These are phyloP conservation scores for Erodium chrysanthum DNA, from an alignment of 441 rosid species.

Conservation along the genomic window DNA sequence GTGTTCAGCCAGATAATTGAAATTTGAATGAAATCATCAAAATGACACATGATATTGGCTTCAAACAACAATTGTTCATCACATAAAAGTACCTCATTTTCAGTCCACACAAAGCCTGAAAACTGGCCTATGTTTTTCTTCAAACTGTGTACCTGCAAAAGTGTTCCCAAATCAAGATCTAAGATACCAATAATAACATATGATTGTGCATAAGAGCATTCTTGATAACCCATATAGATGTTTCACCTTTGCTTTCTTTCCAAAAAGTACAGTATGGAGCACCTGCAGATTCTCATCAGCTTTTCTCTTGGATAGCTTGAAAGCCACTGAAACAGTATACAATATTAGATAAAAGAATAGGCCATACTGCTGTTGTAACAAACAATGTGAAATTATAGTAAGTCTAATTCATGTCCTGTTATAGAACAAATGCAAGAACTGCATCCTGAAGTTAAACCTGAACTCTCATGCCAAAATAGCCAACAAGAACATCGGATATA, in stretches of 20 bases:
- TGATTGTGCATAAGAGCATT: background rate
- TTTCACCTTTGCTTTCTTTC: slow-evolving; percentile 92
- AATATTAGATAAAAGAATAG: slow-evolving; percentile 23
- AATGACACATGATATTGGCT: background rate
- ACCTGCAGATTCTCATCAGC: slow-evolving; percentile 68
- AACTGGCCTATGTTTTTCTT: slow-evolving; percentile 83
- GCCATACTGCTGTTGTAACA: slow-evolving; percentile 12
- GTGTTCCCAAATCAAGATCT: slow-evolving; percentile 10
- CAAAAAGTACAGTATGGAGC: slow-evolving; percentile 72
- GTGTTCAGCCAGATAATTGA: background rate
- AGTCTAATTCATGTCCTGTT: background rate
- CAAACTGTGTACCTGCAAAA: slow-evolving; percentile 52
- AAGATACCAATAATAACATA: background rate
- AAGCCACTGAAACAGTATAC: slow-evolving; percentile 64
- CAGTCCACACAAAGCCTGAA: slow-evolving; percentile 85
- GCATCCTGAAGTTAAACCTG: background rate
- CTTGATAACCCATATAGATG: background rate
- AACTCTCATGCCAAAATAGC: background rate
- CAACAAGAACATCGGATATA: background rate
- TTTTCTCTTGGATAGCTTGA: slow-evolving; percentile 89
- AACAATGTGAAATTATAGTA: slow-evolving; percentile 10
- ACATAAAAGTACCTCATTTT: slow-evolving; percentile 50
- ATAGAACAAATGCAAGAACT: background rate
- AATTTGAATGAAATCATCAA: background rate
- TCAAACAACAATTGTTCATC: background rate